Base-by-base conservation (phyloP, 1,139 yeast species). In the Suhomyces anneliseae region DNA sequence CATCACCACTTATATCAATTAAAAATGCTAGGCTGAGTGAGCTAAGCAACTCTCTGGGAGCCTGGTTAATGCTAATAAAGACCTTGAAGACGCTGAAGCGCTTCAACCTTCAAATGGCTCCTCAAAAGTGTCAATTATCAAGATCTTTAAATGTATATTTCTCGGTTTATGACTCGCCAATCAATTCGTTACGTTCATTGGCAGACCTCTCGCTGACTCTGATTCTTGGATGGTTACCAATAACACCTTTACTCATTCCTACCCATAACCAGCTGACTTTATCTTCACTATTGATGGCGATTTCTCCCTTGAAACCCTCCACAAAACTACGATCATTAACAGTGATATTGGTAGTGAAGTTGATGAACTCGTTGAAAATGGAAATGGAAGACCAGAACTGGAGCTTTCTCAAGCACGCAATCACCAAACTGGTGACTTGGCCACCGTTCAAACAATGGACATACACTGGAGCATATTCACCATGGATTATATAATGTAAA, bases 321-420 rank as follows among this genome's bases (percentile, higher is more conserved):
- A 93, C 90, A 62, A 92, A 93, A 45, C 73, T 76, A 50, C 96
- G 74, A 60, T 92, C 98, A 51, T 88, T 87, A 27, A 88, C 81
- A 37, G 90, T 90, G 40, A 89, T 83, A 44, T 83, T 85, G n/a
- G 88, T 83, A 7, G 92, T 81, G 62, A 81, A 90, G 51, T 84
- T 82, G 40, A 87, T 76, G 59, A 88, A 92, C 65, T 93, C 99
- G 54, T 86, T 90, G 56, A 87, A 83, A 12, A 93, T 90, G 0
- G 97, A 85, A 7, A 90, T 90, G 14, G 89, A 81, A 8, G 95
- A 85, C 99, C 99, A 93, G 58, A 87, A 83, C 37, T 90, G 88
- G 34, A 88, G 70, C 58, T 88, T 88, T 32, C 99, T 70, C 38
- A 90, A 70, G 62, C 97, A 90, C 7, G 97, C 97, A 34, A 92